Base-by-base conservation (phyloP, 495 filamentous ascomycete genomes). In the Penicillium macrosclerotiorum region DNA sequence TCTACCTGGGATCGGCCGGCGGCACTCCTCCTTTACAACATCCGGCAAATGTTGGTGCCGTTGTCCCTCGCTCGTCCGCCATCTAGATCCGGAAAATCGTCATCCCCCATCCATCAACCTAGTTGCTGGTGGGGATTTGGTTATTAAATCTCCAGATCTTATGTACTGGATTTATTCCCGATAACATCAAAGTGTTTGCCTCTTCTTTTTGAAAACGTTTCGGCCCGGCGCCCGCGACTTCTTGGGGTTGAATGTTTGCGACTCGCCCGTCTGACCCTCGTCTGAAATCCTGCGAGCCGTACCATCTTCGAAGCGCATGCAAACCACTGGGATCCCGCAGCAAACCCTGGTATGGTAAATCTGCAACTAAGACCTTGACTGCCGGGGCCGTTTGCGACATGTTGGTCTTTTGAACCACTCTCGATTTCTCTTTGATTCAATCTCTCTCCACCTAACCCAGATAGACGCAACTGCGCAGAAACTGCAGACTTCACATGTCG, bases 251-350 rank as follows among this genome's bases (percentile, higher is more conserved):
- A 24, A 22, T 38, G 51, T 33, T 49, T 58, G 45, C 47, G 32
- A 42, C 32, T 49, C 23, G 20, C 31, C 22, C 24, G 16, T 37
- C 42, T 40, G 36, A 43, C 40, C 17, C 11, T 52, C 33, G 42
- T 45, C 36, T 42, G 12, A 26, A 37, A 6, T 11, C 34, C 16
- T 34, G 22, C 13, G 30, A 39, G 37, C 25, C 33, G 30, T 38
- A n/a, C n/a, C n/a, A n/a, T n/a, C n/a, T 36, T 57, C 45, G 32
- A 62, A 54, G 42, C 53, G 48, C 39, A 38, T 54, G 55, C 42
- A 52, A 53, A 47, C 51, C 44, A 52, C 54, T 64, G 47, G 54
- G 55, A 64, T 62, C 56, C 48, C 49, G 61, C 60, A 63, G 60
- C 54, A 47, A 56, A 51, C 60, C 34, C 55, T 60, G 60, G 60